Conservation (phyloP, 441 rosid species). For the Brassica balearica region DNA sequence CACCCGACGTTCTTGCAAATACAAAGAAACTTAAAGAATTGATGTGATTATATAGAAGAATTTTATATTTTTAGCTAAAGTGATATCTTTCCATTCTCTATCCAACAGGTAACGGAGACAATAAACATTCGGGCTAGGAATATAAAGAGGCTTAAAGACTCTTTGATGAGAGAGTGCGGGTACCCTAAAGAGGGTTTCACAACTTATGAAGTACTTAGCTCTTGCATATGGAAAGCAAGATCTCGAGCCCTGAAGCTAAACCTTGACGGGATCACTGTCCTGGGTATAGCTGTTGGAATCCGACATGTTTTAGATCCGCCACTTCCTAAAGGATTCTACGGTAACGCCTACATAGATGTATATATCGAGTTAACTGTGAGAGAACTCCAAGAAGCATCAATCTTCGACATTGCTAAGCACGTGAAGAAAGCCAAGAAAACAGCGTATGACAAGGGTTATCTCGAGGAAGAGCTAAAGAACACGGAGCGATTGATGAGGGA, state of each 20-base stretch:
- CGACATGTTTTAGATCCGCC: conserved; percentile 49
- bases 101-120: conserved; percentile 39
- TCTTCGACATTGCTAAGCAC: conserved; percentile 37
- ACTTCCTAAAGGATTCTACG: conserved; percentile 53
- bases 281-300: conserved; percentile 45
- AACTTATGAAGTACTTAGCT: conserved; percentile 50
- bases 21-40: too few species aligned
- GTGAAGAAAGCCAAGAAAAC: conserved; percentile 36
- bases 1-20: too few species aligned
- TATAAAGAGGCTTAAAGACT: conserved; percentile 42
- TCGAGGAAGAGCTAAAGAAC: conserved; percentile 18
- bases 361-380: conserved; percentile 34
- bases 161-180: conserved; percentile 32
- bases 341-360: conserved; percentile 46
- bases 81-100: too few species aligned
- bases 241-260: conserved; percentile 50
- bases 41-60: too few species aligned
- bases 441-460: conserved; percentile 16
- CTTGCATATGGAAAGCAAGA: conserved; percentile 55
- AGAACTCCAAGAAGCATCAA: conserved; percentile 45
- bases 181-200: conserved; percentile 27
- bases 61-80: too few species aligned
- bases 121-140: conserved; percentile 38
- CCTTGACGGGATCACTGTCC: conserved; percentile 42
- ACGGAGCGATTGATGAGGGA: conserved; percentile 35